Evolutionary conservation across 129 eudicot genomes (phyloP).

Genomic region (Artemisia argyi): DNA sequence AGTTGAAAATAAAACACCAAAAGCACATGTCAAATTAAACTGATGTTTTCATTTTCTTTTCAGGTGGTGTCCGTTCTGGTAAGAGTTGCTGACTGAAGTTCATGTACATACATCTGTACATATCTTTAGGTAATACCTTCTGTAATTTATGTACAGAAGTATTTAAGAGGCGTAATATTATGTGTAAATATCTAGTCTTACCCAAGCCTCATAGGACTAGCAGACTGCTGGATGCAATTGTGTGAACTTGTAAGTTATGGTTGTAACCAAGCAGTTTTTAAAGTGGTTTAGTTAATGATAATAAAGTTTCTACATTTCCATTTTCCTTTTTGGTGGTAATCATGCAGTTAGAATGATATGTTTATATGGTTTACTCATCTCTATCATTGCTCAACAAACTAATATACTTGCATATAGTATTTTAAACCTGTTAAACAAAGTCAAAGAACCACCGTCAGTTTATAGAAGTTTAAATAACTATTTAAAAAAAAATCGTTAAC

Average conservation of each 20-base stretch:
- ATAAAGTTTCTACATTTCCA: background rate
- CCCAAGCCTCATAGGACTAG: background rate
- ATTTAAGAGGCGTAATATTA: constrained; percentile 5
- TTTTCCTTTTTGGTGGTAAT: no score
- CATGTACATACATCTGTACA: constrained; percentile 28
- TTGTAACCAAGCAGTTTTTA: background rate
- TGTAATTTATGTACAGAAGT: constrained; percentile 33
- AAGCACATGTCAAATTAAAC: background rate
- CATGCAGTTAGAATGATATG: no score
- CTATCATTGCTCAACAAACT: no score
- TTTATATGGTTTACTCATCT: no score
- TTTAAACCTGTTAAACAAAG: no score
- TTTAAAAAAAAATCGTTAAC: no score
- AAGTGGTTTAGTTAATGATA: background rate
- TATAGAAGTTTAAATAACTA: no score
- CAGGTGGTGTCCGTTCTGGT: constrained; percentile 57
- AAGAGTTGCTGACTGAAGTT: constrained; percentile 6
- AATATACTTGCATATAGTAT: no score
- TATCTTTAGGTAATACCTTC: constrained; percentile 24
- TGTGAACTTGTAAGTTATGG: background rate
- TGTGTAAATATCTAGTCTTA: constrained; percentile 6
- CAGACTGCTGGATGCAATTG: background rate
- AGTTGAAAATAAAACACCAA: background rate
- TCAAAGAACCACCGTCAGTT: no score
- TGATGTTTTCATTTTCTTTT: constrained; percentile 5